Conservation (phyloP, 352 stramenopile species). For the Globisporangium okanoganense region DNA sequence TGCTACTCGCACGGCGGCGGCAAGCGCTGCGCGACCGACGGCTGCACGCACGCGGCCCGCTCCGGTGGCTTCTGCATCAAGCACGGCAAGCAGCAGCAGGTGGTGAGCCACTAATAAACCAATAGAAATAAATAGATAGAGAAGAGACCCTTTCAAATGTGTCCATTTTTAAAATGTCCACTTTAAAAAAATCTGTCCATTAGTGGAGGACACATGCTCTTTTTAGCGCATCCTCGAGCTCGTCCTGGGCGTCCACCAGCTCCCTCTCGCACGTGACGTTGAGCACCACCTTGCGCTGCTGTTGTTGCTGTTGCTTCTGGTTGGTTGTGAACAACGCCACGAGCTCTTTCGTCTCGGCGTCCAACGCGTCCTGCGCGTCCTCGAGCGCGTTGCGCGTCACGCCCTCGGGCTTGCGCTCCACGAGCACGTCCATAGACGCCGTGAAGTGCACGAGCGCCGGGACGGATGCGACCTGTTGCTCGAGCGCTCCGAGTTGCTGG, state of each 20-base stretch:
- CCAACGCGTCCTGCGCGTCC: constrained; percentile 40
- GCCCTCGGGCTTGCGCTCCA: constrained; percentile 25
- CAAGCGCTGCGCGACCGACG: constrained; percentile 72
- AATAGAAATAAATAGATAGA: background rate
- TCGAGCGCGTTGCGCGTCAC: constrained; percentile 33
- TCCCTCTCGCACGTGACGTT: constrained; percentile 45
- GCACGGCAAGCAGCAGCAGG: constrained; percentile 67
- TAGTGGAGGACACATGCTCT: background rate
- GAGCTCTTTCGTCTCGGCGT: constrained; percentile 23
- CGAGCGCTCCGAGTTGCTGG: constrained; percentile 44
- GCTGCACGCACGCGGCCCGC: constrained; percentile 75
- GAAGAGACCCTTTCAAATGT: background rate
- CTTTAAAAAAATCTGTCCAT: background rate
- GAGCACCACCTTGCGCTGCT: too few species aligned
- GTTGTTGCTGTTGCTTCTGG: background rate
- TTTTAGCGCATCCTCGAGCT: constrained; percentile 24
- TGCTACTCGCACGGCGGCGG: constrained; percentile 84
- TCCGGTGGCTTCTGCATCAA: constrained; percentile 83
- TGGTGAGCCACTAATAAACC: constrained; percentile 5
- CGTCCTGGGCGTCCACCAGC: constrained; percentile 30
- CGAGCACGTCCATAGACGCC: constrained; percentile 36
- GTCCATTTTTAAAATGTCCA: background rate
- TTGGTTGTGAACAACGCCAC: constrained; percentile 20
- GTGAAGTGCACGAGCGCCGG: constrained; percentile 33
- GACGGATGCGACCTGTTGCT: constrained; percentile 22